Base-by-base conservation (phyloP, 2,329 filamentous ascomycete species). In the Nemania bipapillata region DNA sequence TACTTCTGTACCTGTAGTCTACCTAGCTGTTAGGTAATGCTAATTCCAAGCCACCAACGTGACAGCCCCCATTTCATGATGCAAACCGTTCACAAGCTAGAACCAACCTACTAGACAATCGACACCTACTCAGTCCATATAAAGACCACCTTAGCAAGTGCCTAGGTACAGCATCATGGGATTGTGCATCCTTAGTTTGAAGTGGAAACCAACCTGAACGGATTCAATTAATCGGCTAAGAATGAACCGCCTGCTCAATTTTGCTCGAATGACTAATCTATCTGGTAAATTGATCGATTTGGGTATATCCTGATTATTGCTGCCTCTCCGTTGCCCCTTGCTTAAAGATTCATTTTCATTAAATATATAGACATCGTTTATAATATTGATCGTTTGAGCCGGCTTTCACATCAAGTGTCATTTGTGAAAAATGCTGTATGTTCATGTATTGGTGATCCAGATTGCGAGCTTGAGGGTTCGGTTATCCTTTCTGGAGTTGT, bases 221-320 rank as follows among this genome's bases (percentile, higher is more conserved):
- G 9, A 40, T 52, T 37, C 26, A n/a, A 49, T 20, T 52, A n/a
- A n/a, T 4, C 15, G 37, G 37, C 6, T 57, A 40, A 69, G 30
- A 56, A 52, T 42, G 26, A 50, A 52, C 45, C 49, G 22, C 32
- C 28, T 32, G 22, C 53, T 9, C 12, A 22, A 53, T 54, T 40
- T 32, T 28, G 28, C 63, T 52, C 30, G 11, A 20, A 54, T 58
- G 28, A 37, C 20, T 47, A 53, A 40, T 58, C 28, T 59, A 57
- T 35, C 4, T 62, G 45, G 30, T 54, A 30, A 40, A 20, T 53
- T 30, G 20, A 42, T 32, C n/a, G 40, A 50, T 54, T 32, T 63
- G 59, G 54, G 66, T 68, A 69, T 57, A 65, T 63, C 45, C 35
- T 15, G 32, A 53, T 45, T 30, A 12, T 32, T 8, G 40, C 35